Evolutionary conservation across 257 asterid species (phyloP).

Genomic region (Gentiana straminea): DNA sequence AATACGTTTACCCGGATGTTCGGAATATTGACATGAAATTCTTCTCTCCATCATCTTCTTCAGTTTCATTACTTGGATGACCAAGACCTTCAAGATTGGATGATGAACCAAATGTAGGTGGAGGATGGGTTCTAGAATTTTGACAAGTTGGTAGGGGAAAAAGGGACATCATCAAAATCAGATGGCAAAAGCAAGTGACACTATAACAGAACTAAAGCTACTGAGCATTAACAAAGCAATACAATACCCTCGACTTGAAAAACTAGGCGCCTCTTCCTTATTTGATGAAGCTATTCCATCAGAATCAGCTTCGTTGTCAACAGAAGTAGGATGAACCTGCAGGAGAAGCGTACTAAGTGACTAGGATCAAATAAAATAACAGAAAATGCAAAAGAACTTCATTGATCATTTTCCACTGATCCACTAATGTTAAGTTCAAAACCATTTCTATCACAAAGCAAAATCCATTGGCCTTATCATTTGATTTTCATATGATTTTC

Average conservation of each 20-base stretch:
- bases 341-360: not conserved
- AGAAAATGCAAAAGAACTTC: too few species aligned
- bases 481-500: too few species aligned
- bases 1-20: constrained; percentile 21
- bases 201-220: not conserved
- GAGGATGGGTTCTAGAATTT: constrained; percentile 29
- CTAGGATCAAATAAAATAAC: too few species aligned
- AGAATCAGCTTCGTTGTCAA: constrained; percentile 21
- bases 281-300: constrained; percentile 13
- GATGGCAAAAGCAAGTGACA: not conserved
- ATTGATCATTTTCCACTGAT: too few species aligned
- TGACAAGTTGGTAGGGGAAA: not conserved
- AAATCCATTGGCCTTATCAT: too few species aligned
- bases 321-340: constrained; percentile 21
- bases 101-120: constrained; percentile 50
- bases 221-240: not conserved
- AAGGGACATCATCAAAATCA: not conserved
- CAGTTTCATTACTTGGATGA: constrained; percentile 17
- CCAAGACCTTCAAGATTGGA: constrained; percentile 35
- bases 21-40: constrained; percentile 23
- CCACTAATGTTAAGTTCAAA: too few species aligned
- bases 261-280: constrained; percentile 29
- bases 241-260: constrained; percentile 16
- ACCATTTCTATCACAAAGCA: too few species aligned
- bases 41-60: constrained; percentile 16